Evolutionary conservation across 225 moss, liverwort and hornwort species (phyloP).

Genomic region (Anthoceros angustus): DNA sequence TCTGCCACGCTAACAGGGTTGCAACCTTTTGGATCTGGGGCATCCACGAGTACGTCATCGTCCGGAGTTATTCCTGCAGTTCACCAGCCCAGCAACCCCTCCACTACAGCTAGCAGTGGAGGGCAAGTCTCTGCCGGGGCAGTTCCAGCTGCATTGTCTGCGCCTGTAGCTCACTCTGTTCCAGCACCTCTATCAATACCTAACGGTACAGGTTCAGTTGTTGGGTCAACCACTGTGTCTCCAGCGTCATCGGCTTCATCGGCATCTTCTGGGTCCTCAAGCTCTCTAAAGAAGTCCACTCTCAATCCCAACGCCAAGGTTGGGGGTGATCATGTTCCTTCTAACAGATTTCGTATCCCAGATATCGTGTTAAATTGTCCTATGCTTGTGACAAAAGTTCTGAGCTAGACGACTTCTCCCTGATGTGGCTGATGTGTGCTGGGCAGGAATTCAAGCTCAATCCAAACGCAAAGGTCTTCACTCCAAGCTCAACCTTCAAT

Average conservation of each 20-base stretch:
- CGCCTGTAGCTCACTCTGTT: neutral
- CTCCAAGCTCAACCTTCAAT: slow-evolving; percentile 37
- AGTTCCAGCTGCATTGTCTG: slow-evolving; percentile 13
- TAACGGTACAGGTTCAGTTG: slow-evolving; percentile 8
- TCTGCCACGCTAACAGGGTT: neutral
- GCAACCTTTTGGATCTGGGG: neutral
- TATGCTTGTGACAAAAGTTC: neutral
- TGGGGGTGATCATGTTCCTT: neutral
- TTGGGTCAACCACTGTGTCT: slow-evolving; percentile 19
- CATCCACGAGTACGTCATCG: neutral
- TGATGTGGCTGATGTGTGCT: neutral
- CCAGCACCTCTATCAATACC: slow-evolving; percentile 11
- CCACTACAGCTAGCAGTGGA: neutral
- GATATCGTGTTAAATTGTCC: neutral
- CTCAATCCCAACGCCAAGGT: slow-evolving; percentile 73
- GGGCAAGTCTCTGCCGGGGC: slow-evolving; percentile 1
- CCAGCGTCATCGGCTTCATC: slow-evolving; percentile 46
- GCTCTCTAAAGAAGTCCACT: slow-evolving; percentile 36
- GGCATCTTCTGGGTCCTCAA: slow-evolving; percentile 29
- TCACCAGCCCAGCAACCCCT: neutral
- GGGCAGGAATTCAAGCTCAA: slow-evolving; percentile 85
- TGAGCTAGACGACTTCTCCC: neutral
- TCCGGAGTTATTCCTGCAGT: neutral
- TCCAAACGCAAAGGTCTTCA: slow-evolving; percentile 78
- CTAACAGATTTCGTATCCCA: neutral